Conservation (phyloP, 2,329 filamentous ascomycete species). For the Aspergillus eucalypticola region DNA sequence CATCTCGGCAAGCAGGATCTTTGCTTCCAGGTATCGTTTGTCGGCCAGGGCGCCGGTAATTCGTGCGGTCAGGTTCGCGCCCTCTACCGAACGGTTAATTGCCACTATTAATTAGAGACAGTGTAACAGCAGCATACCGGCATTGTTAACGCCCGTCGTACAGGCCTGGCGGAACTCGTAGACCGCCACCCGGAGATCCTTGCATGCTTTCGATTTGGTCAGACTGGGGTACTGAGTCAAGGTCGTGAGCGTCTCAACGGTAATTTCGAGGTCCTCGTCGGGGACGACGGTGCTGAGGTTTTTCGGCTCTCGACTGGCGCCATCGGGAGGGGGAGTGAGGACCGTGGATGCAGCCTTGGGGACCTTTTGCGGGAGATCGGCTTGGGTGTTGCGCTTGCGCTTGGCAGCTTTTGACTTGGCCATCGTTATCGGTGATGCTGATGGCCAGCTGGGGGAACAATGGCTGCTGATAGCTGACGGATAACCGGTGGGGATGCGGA, state of each 20-base stretch:
- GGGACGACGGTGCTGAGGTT: slow-evolving; percentile 28
- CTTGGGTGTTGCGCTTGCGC: slow-evolving; percentile 33
- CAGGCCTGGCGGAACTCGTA: slow-evolving; percentile 70
- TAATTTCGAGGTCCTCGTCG: slow-evolving; percentile 66
- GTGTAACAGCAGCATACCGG: slow-evolving; percentile 37
- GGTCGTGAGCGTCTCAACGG: slow-evolving; percentile 63
- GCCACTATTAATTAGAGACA: slow-evolving; percentile 10
- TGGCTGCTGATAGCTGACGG: background rate
- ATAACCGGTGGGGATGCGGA: background rate
- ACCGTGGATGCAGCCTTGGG: slow-evolving; percentile 20
- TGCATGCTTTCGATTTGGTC: slow-evolving; percentile 69
- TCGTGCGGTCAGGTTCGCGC: slow-evolving; percentile 65
- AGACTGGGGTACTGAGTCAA: slow-evolving; percentile 61
- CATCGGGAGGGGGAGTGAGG: slow-evolving; percentile 30
- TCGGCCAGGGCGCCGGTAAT: slow-evolving; percentile 67
- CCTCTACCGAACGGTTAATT: slow-evolving; percentile 39
- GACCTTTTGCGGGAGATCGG: slow-evolving; percentile 28
- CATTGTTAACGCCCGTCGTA: slow-evolving; percentile 64
- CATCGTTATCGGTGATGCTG: slow-evolving; percentile 16
- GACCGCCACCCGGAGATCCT: slow-evolving; percentile 65
- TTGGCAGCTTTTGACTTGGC: slow-evolving; percentile 33
- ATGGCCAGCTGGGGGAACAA: background rate
- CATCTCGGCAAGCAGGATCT: slow-evolving; percentile 69
- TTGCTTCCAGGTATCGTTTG: slow-evolving; percentile 65
- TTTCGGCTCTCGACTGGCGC: slow-evolving; percentile 26